Conservation (phyloP, 768 basidiomycete species). For the Omphalotus guepiniiformis region DNA sequence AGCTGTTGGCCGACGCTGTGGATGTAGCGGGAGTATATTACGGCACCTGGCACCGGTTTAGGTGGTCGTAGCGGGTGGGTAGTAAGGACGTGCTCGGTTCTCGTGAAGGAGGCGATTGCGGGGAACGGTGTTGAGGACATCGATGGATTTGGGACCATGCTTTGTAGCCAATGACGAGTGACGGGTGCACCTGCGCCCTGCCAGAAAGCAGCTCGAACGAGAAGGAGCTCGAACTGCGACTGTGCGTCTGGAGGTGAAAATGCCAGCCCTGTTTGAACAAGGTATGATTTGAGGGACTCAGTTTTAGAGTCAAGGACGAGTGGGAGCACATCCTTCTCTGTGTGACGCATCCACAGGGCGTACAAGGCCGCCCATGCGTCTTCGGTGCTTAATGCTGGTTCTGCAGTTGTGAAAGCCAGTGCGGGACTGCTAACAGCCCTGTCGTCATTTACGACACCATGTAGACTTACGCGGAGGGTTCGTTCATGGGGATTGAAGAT, state of each 20-base stretch:
- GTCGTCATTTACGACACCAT: conserved; percentile 11
- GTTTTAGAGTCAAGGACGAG: conserved; percentile 22
- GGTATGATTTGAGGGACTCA: conserved; percentile 23
- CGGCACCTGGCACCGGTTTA: conserved; percentile 36
- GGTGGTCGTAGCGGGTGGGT: conserved; percentile 47
- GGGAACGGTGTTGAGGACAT: conserved; percentile 30
- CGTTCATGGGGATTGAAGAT: conserved; percentile 3
- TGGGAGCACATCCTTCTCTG: conserved; percentile 38
- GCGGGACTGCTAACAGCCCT: conserved; percentile 1
- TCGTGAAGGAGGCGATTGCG: conserved; percentile 36
- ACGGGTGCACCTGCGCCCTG: conserved; percentile 43
- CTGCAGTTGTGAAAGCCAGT: conserved; percentile 5
- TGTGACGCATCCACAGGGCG: conserved; percentile 34
- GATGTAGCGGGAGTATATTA: conserved; percentile 38
- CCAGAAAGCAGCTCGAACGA: conserved; percentile 43
- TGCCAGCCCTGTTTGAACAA: conserved; percentile 34
- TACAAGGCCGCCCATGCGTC: conserved; percentile 40
- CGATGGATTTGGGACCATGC: conserved; percentile 22
- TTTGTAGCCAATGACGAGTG: conserved; percentile 26
- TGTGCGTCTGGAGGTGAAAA: conserved; percentile 12
- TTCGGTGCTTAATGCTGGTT: conserved; percentile 16
- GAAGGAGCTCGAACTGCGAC: conserved; percentile 27
- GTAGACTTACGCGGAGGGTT: conserved; percentile 4
- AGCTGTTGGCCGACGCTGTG: conserved; percentile 27
- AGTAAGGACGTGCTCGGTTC: conserved; percentile 42